These are phyloP conservation scores for Paraphaeosphaeria sporulosa DNA, from an alignment of 2,329 filamentous ascomycete genomes.

Conservation along the genomic window DNA sequence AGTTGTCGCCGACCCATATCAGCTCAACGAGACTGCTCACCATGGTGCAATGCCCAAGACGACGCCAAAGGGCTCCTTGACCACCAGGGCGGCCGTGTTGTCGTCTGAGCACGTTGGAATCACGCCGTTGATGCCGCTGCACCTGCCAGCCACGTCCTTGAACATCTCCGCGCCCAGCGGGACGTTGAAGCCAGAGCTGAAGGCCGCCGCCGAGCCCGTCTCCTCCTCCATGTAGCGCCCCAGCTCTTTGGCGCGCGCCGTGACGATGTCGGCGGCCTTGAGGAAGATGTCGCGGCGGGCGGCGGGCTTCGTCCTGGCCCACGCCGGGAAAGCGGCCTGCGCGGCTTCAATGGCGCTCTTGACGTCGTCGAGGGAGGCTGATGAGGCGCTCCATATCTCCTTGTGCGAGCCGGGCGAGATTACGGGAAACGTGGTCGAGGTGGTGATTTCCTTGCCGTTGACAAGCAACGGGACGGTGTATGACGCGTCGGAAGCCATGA, in stretches of 20 bases:
- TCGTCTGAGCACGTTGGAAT: conserved; percentile 59
- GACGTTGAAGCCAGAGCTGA: conserved; percentile 52
- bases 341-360: conserved; percentile 67
- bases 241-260: conserved; percentile 67
- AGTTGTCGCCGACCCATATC: background rate
- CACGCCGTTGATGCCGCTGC: conserved; percentile 56
- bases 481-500: conserved; percentile 27
- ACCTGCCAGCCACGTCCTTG: conserved; percentile 61
- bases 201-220: conserved; percentile 58
- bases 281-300: conserved; percentile 74
- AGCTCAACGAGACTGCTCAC: conserved; percentile 55
- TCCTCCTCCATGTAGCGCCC: conserved; percentile 66
- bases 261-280: conserved; percentile 71
- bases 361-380: conserved; percentile 64
- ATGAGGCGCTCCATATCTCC: conserved; percentile 63
- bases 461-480: conserved; percentile 57
- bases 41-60: conserved; percentile 82
- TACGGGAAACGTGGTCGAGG: conserved; percentile 63
- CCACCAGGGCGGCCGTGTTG: conserved; percentile 67
- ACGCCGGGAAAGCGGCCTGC: conserved; percentile 71
- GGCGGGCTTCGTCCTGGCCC: conserved; percentile 69
- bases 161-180: conserved; percentile 54
- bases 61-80: conserved; percentile 81
- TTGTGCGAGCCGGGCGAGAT: conserved; percentile 63
- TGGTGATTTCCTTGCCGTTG: conserved; percentile 57